Conservation (phyloP, 1,284 basidiomycete genomes). For the Rhodotorula mucilaginosa region DNA sequence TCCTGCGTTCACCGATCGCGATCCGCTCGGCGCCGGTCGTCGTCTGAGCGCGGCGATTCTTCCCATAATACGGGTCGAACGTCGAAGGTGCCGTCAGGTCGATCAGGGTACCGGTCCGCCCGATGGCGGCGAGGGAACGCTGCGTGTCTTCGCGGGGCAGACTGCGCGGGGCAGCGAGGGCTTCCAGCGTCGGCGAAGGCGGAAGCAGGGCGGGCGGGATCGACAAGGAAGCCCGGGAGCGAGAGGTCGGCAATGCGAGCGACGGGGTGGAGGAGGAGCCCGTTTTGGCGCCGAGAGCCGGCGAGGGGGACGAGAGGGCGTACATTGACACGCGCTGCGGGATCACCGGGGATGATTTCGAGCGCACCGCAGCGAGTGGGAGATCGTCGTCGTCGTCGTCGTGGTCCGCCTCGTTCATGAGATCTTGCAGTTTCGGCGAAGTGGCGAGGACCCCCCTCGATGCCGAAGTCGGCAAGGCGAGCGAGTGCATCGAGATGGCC, state of each 20-base stretch:
- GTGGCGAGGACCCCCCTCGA: neutral
- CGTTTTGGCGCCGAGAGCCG: neutral
- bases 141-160: neutral
- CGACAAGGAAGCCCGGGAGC: conserved; percentile 14
- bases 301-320: conserved; percentile 1
- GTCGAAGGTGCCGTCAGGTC: conserved; percentile 18
- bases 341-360: neutral
- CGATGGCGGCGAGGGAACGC: neutral
- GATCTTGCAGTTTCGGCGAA: neutral
- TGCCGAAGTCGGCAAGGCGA: neutral
- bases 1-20: conserved; percentile 21
- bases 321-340: conserved; percentile 1
- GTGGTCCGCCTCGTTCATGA: neutral
- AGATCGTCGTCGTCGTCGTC: conserved; percentile 23
- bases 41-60: neutral
- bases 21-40: conserved; percentile 16
- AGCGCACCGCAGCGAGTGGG: conserved; percentile 19
- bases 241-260: neutral
- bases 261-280: neutral
- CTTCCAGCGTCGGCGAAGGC: neutral
- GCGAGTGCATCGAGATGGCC: conserved; percentile 13
- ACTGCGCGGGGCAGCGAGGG: neutral
- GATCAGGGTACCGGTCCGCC: conserved; percentile 14
- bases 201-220: conserved; percentile 18
- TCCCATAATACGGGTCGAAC: conserved; percentile 22